These are phyloP conservation scores for Cutaneotrichosporon sp. DNA, from an alignment of 1,284 basidiomycete genomes.

Conservation along the genomic window DNA sequence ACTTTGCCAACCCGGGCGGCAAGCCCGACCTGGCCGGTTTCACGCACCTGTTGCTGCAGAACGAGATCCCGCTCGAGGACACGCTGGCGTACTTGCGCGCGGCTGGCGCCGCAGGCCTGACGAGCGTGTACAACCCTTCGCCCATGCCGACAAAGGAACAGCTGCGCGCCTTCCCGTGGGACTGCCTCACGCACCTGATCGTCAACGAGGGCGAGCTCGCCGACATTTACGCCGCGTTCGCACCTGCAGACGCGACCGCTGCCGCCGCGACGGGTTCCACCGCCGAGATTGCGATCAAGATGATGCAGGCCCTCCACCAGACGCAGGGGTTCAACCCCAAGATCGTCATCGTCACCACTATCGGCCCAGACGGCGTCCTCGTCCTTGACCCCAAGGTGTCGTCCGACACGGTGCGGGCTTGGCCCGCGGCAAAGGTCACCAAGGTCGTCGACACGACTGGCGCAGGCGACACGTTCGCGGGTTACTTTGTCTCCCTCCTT, in stretches of 20 bases:
- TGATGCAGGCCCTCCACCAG: slow-evolving; percentile 6
- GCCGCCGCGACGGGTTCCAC: slow-evolving; percentile 1
- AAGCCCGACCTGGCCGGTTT: slow-evolving; percentile 20
- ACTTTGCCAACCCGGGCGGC: slow-evolving; percentile 24
- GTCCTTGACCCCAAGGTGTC: slow-evolving; percentile 1
- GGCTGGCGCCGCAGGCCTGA: slow-evolving; percentile 31
- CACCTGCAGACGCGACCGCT: not conserved
- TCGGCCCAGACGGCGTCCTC: slow-evolving; percentile 14
- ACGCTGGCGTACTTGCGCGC: slow-evolving; percentile 48
- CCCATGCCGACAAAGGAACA: slow-evolving; percentile 51
- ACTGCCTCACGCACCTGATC: slow-evolving; percentile 50
- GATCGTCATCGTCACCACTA: slow-evolving; percentile 11
- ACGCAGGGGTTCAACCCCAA: slow-evolving; percentile 6
- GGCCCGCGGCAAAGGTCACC: slow-evolving; percentile 7
- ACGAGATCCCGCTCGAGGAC: slow-evolving; percentile 54
- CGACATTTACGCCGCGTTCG: slow-evolving; percentile 27
- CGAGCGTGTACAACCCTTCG: slow-evolving; percentile 54
- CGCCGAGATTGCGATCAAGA: slow-evolving; percentile 1
- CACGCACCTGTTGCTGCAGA: slow-evolving; percentile 55
- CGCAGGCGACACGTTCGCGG: slow-evolving; percentile 49
- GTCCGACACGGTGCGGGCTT: not conserved
- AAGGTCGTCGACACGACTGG: slow-evolving; percentile 44
- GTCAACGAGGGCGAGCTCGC: slow-evolving; percentile 54
- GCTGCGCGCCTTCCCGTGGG: slow-evolving; percentile 51
- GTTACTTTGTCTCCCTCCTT: slow-evolving; percentile 45